Percentiles rank a stretch among this genome's conserved stretches.
These are phyloP conservation scores for Paramecium biaurelia DNA, from an alignment of 73 alveolate species.

Conservation along the genomic window DNA sequence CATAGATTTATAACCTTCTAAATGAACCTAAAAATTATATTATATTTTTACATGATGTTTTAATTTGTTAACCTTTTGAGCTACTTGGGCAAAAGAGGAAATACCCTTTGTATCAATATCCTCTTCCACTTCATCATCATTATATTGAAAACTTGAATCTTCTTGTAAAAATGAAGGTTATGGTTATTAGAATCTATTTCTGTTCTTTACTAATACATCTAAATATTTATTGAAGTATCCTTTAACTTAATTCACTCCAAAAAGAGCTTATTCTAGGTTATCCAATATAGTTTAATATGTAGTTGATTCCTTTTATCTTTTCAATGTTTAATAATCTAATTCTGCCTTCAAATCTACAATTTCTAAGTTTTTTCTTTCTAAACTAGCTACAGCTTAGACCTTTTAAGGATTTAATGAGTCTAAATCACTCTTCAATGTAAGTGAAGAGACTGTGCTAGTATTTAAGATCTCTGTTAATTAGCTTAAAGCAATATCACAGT, in stretches of 20 bases:
- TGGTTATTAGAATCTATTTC: conserved; percentile 34
- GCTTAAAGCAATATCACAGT: conserved; percentile 39
- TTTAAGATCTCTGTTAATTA: conserved; percentile 17
- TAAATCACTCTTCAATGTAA: conserved; percentile 14
- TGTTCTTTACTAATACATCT: conserved; percentile 36
- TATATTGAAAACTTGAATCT: not conserved
- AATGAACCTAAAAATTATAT: not conserved
- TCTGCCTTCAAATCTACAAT: conserved; percentile 33
- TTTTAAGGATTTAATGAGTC: conserved; percentile 43
- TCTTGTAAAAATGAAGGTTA: conserved; percentile 41
- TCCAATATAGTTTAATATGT: not conserved
- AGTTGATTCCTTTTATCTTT: not conserved
- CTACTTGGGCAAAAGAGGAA: conserved; percentile 1
- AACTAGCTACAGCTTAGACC: conserved; percentile 21
- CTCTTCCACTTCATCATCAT: not conserved
- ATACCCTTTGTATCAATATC: not conserved
- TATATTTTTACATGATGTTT: conserved; percentile 14
- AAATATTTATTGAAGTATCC: conserved; percentile 36
- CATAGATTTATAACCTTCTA: conserved; percentile 45
- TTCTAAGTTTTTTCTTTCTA: conserved; percentile 28
- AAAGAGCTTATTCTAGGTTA: conserved; percentile 39
- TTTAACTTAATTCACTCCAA: conserved; percentile 42
- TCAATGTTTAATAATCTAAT: conserved; percentile 25
- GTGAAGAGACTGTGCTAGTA: not conserved
- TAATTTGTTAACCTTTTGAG: conserved; percentile 37